Percentiles rank a stretch among this genome's conserved stretches.
Conservation (phyloP, 805 yeast species). For the Middelhovenomyces tepae region DNA sequence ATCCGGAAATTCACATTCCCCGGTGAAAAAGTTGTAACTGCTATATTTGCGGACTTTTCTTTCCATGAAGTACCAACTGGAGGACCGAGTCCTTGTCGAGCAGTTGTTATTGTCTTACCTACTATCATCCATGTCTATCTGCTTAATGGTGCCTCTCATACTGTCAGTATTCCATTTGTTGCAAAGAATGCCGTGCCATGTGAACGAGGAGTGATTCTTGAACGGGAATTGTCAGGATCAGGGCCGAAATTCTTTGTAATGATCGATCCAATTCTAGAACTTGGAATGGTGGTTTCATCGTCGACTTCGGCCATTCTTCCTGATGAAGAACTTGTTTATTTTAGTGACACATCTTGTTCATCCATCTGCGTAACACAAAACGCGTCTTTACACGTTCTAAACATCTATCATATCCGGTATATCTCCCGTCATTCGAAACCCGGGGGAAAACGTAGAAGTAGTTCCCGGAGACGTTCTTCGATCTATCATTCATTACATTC, state of each 20-base stretch:
- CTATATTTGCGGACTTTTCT: conserved; percentile 10
- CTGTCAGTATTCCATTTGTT: conserved; percentile 61
- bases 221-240: conserved; percentile 32
- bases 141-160: conserved; percentile 47
- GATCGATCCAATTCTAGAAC: conserved; percentile 65
- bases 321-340: conserved; percentile 46
- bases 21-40: conserved; percentile 8
- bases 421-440: conserved; percentile 19
- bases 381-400: conserved; percentile 35
- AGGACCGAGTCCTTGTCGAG: conserved; percentile 19
- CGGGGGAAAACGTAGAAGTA: too few species aligned
- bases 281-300: conserved; percentile 63
- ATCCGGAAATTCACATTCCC: conserved; percentile 3
- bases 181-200: conserved; percentile 54
- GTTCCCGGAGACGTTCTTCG: too few species aligned
- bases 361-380: conserved; percentile 51
- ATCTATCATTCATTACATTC: too few species aligned
- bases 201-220: conserved; percentile 59
- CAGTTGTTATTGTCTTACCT: conserved; percentile 51
- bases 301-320: conserved; percentile 57
- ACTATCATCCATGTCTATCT: conserved; percentile 58
- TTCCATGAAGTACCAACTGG: conserved; percentile 32
- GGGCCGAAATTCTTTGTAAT: conserved; percentile 48
- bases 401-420: conserved; percentile 49
- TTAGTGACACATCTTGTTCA: conserved; percentile 36